A percentile compares a stretch with the other conserved stretches of the same genome.
These are phyloP conservation scores for Pelargonium fulgidum DNA, from an alignment of 441 rosid genomes.

Conservation along the genomic window DNA sequence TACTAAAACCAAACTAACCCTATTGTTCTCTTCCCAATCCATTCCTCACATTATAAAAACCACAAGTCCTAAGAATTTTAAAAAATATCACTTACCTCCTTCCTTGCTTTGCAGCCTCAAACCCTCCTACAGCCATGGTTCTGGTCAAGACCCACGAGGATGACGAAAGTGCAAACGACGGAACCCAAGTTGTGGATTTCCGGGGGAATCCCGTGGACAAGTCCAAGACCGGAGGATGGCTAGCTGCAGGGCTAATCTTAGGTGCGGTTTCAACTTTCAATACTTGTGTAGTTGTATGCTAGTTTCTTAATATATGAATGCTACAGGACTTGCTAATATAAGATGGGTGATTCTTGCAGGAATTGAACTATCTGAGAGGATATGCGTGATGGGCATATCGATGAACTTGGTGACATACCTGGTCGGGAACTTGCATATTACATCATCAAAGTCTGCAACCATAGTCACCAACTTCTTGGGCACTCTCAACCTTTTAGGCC, in stretches of 20 bases:
- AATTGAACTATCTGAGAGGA: slow-evolving; percentile 78
- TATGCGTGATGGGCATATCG: slow-evolving; percentile 80
- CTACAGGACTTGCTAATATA: background rate
- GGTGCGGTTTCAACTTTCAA: slow-evolving; percentile 31
- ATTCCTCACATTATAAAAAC: background rate
- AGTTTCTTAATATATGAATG: background rate
- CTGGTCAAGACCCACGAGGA: slow-evolving; percentile 39
- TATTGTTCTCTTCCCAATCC: background rate
- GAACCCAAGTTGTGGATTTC: slow-evolving; percentile 36
- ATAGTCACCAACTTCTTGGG: slow-evolving; percentile 87
- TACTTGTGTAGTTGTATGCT: background rate
- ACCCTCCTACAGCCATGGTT: slow-evolving; percentile 16
- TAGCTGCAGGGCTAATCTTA: slow-evolving; percentile 73
- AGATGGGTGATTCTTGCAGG: slow-evolving; percentile 31
- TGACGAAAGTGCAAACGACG: slow-evolving; percentile 32
- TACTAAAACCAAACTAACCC: background rate
- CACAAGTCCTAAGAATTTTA: background rate
- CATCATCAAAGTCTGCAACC: slow-evolving; percentile 73
- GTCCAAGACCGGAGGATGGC: slow-evolving; percentile 83
- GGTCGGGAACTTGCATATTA: slow-evolving; percentile 61
- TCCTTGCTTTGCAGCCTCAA: background rate
- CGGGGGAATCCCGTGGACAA: slow-evolving; percentile 63
- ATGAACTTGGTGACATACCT: slow-evolving; percentile 85
- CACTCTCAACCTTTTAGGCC: slow-evolving; percentile 72
- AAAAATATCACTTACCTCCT: background rate